Conservation (phyloP, 805 yeast species). For the Torulaspora indica region DNA sequence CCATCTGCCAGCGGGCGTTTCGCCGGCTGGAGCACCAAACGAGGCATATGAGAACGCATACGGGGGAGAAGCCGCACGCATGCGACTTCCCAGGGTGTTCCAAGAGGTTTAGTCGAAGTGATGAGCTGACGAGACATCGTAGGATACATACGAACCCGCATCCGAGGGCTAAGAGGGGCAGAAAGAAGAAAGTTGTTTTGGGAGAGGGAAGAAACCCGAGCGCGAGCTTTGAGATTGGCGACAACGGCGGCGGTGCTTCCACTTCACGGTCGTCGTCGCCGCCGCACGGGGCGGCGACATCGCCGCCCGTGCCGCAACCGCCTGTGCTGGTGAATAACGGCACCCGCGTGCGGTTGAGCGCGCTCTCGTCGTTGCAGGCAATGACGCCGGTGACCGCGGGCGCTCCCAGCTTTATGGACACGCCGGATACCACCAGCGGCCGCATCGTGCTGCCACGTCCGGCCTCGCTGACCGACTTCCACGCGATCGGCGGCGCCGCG, state of each 20-base stretch:
- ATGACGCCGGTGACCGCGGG: conserved; percentile 51
- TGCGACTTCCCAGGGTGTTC: conserved; percentile 68
- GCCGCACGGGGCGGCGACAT: conserved; percentile 2
- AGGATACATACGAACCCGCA: conserved; percentile 71
- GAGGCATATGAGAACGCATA: conserved; percentile 72
- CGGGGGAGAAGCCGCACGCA: conserved; percentile 79
- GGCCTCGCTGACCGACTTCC: conserved; percentile 24
- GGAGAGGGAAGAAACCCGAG: conserved; percentile 6
- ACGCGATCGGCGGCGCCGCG: conserved; percentile 5
- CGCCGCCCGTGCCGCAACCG: conserved; percentile 4
- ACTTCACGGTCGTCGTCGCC: conserved; percentile 9
- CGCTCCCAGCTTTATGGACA: conserved; percentile 19
- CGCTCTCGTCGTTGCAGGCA: conserved; percentile 51
- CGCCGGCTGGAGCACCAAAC: conserved; percentile 75
- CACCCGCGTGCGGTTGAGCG: conserved; percentile 32
- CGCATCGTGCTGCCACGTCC: conserved; percentile 23
- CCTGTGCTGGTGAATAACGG: conserved; percentile 8
- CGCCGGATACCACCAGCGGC: conserved; percentile 14
- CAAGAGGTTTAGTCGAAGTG: conserved; percentile 64
- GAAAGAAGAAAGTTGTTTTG: conserved; percentile 35
- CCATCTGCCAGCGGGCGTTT: conserved; percentile 68
- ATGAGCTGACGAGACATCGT: conserved; percentile 68
- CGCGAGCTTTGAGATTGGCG: conserved; percentile 10
- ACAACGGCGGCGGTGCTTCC: background rate
- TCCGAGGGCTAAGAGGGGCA: conserved; percentile 54